Conservation (phyloP, 139 green algal genomes). For the Auxenochlorella pyrenoidosa region DNA sequence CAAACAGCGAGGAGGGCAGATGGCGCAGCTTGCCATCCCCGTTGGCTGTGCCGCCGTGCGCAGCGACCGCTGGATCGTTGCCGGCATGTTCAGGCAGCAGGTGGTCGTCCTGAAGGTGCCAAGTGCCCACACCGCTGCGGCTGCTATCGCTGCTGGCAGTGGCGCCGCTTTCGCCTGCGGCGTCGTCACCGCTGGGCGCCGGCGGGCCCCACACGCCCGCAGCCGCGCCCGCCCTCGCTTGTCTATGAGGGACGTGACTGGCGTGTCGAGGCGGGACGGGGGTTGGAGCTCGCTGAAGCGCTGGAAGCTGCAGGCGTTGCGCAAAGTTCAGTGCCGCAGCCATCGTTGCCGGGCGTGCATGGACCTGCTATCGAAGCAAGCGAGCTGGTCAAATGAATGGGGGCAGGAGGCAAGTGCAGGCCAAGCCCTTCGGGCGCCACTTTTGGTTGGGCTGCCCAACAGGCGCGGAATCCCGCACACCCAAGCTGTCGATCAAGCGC, state of each 20-base stretch:
- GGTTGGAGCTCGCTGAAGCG: too few species aligned
- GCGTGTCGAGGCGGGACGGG: too few species aligned
- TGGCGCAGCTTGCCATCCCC: neutral
- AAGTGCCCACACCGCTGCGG: neutral
- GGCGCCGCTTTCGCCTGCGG: neutral
- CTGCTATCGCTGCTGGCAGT: neutral
- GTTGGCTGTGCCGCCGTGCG: neutral
- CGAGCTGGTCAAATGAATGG: too few species aligned
- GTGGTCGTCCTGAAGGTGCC: neutral
- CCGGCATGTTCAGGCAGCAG: neutral
- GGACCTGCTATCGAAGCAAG: neutral
- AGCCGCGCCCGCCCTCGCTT: neutral
- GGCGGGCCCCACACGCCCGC: neutral
- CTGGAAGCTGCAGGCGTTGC: too few species aligned
- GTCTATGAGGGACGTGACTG: too few species aligned
- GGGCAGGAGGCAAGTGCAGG: too few species aligned
- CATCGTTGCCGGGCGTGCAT: neutral
- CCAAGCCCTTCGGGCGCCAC: too few species aligned
- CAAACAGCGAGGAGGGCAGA: constrained; percentile 2
- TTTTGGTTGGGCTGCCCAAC: too few species aligned
- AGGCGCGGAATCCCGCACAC: too few species aligned
- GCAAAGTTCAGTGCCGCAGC: neutral
- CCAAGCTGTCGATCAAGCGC: too few species aligned
- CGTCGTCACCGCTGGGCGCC: neutral
- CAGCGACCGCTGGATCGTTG: neutral